Evolutionary conservation across 78 protist species (phyloP).

Genomic region (Dictyostelium firmibasis): DNA sequence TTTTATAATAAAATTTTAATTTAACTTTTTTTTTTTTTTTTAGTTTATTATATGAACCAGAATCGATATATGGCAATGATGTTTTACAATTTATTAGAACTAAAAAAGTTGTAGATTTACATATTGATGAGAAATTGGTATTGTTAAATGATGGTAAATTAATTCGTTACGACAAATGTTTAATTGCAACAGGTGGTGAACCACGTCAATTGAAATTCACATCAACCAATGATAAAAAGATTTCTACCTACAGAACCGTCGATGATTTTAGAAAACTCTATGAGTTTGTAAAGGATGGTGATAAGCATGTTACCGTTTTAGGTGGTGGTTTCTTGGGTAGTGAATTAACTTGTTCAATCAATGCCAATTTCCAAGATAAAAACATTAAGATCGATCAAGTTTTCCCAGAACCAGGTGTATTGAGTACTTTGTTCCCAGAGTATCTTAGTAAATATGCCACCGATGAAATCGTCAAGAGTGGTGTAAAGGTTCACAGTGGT

Average conservation of each 20-base stretch:
- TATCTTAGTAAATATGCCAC: conserved; percentile 80
- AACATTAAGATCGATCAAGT: conserved; percentile 65
- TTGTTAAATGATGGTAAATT: conserved; percentile 82
- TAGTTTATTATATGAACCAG: conserved; percentile 42
- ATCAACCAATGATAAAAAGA: background rate
- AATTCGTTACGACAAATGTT: conserved; percentile 72
- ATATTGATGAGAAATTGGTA: conserved; percentile 49
- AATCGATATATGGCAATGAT: conserved; percentile 63
- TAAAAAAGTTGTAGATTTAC: conserved; percentile 54
- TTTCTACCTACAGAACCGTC: conserved; percentile 77
- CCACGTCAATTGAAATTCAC: conserved; percentile 80
- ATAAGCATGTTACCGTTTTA: conserved; percentile 66
- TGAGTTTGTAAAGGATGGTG: background rate
- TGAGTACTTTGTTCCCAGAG: conserved; percentile 47
- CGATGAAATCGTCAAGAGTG: conserved; percentile 22
- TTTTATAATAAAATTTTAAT: background rate
- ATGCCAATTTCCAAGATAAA: background rate
- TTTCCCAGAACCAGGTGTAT: conserved; percentile 84
- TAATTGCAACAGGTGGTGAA: conserved; percentile 92
- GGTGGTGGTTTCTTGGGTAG: conserved; percentile 95
- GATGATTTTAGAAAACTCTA: conserved; percentile 82
- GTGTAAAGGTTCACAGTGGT: conserved; percentile 22
- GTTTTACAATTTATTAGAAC: conserved; percentile 51
- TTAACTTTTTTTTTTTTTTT: background rate
- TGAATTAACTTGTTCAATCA: conserved; percentile 81